These are phyloP conservation scores for Trematosphaeria pertusa DNA, from an alignment of 2,329 filamentous ascomycete species.

Conservation along the genomic window DNA sequence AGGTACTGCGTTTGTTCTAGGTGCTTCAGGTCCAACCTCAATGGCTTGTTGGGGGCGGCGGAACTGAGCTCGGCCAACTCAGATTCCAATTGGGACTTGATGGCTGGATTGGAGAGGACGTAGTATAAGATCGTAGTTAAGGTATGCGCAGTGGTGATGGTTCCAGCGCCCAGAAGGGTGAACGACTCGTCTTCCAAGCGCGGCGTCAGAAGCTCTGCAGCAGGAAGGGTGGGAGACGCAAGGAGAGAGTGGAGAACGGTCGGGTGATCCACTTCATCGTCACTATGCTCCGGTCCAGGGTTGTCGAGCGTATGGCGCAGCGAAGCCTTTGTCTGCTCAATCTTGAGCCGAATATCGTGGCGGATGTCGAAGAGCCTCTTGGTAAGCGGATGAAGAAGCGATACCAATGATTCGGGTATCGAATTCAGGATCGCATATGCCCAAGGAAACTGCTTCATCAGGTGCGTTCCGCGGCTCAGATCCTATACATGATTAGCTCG, in stretches of 20 bases:
- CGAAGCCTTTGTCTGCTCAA: slow-evolving; percentile 7
- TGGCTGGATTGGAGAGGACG: slow-evolving; percentile 12
- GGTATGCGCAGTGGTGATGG: slow-evolving; percentile 48
- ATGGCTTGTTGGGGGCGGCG: background rate
- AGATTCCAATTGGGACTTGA: slow-evolving; percentile 8
- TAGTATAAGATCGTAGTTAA: slow-evolving; percentile 33
- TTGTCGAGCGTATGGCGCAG: background rate
- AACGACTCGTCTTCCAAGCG: slow-evolving; percentile 20
- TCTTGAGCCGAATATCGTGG: slow-evolving; percentile 20
- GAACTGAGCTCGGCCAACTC: slow-evolving; percentile 15
- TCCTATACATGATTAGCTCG: slow-evolving; percentile 13
- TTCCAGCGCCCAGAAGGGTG: slow-evolving; percentile 40
- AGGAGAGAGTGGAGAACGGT: slow-evolving; percentile 18
- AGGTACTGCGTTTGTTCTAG: slow-evolving; percentile 21
- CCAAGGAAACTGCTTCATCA: slow-evolving; percentile 36
- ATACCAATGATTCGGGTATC: slow-evolving; percentile 24
- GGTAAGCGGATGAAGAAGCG: slow-evolving; percentile 30
- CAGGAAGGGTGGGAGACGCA: slow-evolving; percentile 13
- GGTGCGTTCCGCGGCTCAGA: slow-evolving; percentile 31
- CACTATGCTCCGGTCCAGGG: no score
- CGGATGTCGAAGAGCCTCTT: slow-evolving; percentile 30
- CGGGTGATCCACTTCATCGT: slow-evolving; percentile 11
- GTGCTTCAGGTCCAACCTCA: background rate
- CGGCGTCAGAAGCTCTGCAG: slow-evolving; percentile 17
- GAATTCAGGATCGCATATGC: slow-evolving; percentile 16